Evolutionary conservation across 163 green algal genomes (phyloP).

Genomic region (Scenedesmus sp.): DNA sequence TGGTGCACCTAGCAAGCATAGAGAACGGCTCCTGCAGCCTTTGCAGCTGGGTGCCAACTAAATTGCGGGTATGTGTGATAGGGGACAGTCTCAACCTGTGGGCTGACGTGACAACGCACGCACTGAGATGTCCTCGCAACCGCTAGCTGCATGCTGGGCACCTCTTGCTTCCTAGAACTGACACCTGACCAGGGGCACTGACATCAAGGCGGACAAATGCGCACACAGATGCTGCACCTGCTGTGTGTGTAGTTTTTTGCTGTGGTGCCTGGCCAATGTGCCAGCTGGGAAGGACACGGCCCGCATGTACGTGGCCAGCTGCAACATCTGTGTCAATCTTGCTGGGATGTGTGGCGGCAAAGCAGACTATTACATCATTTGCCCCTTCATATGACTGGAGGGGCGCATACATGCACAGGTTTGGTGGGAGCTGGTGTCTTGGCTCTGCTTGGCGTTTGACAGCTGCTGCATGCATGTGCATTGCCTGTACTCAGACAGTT

Average conservation of each 20-base stretch:
- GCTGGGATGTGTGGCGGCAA: too few relatives aligned
- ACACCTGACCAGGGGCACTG: neutral
- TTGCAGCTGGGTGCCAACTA: neutral
- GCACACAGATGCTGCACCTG: too few relatives aligned
- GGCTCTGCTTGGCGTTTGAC: neutral
- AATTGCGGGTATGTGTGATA: neutral
- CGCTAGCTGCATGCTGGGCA: neutral
- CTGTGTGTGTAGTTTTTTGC: too few relatives aligned
- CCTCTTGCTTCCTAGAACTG: neutral
- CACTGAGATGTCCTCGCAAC: neutral
- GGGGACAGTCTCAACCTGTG: neutral
- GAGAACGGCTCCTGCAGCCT: neutral
- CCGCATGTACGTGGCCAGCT: too few relatives aligned
- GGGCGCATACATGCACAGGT: neutral
- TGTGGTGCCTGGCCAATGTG: too few relatives aligned
- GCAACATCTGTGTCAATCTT: too few relatives aligned
- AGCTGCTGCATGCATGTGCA: neutral
- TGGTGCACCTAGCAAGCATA: neutral
- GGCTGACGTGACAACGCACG: neutral
- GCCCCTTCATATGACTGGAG: neutral
- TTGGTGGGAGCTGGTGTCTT: neutral
- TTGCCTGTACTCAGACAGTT: neutral
- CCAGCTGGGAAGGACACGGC: too few relatives aligned
- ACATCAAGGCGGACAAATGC: too few relatives aligned
- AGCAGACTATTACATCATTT: too few relatives aligned